Evolutionary conservation across 2,329 filamentous ascomycete genomes (phyloP), one percentile per base, ranked within the genome.

Genomic region (Aspergillus fischeri): DNA sequence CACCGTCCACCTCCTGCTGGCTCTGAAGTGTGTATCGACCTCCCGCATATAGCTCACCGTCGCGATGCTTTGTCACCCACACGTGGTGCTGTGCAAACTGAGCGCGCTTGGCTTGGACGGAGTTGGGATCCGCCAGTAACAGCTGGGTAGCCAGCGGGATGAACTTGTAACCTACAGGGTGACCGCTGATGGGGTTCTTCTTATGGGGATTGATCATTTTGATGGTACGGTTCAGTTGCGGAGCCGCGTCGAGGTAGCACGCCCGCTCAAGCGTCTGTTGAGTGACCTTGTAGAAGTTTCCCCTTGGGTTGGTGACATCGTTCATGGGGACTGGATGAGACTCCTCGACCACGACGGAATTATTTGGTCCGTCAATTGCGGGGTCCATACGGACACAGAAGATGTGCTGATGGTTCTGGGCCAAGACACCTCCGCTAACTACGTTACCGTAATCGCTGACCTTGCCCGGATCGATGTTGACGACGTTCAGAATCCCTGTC

Each of bases 331-430:
- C 84, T 0, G 85, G 71, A 56, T 83, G 80, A 0, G 81, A 82
- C 66, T 85, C 83, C 47, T 83, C 79, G 60, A 86, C 78, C 48
- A 81, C 73, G 6, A 84, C 73, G 0, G 79, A 75, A 65, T 85
- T 84, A n/a, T 75, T 71, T 41, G 77, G 73, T 0, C 84, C 84
- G 48, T 83, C 83, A 35, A 86, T 73, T 59, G 82, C 82, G 11
- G 84, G 83, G 63, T 86, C 84, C 4, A 86, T 79, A n/a, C 84
- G 82, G 0, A 86, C 77, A 42, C 81, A 84, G 74, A 92, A 90
- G 64, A 91, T 88, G 71, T 91, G 89, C 69, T 91, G 88, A 68
- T 91, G 89, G 70, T 89, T 84, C 1, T 81, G 77, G 1, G 86
- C 87, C 1, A 90, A 78, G 8, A 87, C 86, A 42, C 86, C 86